Conservation (phyloP, 1,284 basidiomycete genomes). For the Irpex lacteus region DNA sequence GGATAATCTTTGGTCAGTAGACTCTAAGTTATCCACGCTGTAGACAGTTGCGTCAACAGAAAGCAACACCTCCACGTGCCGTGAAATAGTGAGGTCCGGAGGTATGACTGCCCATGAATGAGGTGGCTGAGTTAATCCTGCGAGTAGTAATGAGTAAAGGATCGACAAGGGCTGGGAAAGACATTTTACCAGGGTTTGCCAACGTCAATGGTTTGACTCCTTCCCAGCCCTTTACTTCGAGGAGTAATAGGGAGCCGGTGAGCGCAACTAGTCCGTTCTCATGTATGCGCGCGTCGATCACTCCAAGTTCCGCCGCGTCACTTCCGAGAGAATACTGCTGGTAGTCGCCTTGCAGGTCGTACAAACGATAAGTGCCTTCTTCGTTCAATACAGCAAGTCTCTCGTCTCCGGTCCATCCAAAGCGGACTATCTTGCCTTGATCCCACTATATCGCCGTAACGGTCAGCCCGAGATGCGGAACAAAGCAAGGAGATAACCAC, state of each 20-base stretch:
- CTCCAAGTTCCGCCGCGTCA: slow-evolving; percentile 83
- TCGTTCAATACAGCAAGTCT: slow-evolving; percentile 86
- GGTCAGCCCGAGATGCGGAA: slow-evolving; percentile 9
- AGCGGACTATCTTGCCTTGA: slow-evolving; percentile 72
- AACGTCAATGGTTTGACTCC: slow-evolving; percentile 68
- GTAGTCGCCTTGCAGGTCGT: slow-evolving; percentile 86
- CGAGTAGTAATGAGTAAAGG: not conserved
- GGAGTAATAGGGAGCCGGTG: slow-evolving; percentile 71
- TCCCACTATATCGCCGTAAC: slow-evolving; percentile 64
- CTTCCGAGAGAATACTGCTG: slow-evolving; percentile 81
- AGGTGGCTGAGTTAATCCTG: slow-evolving; percentile 76
- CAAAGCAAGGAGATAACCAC: slow-evolving; percentile 46
- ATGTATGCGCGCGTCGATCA: slow-evolving; percentile 84
- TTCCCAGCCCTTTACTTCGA: slow-evolving; percentile 86
- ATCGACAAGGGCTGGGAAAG: not conserved
- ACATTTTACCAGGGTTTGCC: slow-evolving; percentile 63
- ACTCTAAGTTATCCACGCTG: slow-evolving; percentile 84
- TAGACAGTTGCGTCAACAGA: slow-evolving; percentile 78
- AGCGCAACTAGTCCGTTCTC: slow-evolving; percentile 86
- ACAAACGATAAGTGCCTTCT: slow-evolving; percentile 88
- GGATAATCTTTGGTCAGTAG: slow-evolving; percentile 84
- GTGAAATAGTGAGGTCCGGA: slow-evolving; percentile 80
- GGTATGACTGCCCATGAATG: slow-evolving; percentile 84
- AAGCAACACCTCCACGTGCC: slow-evolving; percentile 84
- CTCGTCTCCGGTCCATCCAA: slow-evolving; percentile 84